A percentile compares a stretch with the other conserved stretches of the same genome.
Conservation (phyloP, 352 stramenopile genomes). For the Pythium monospermum region DNA sequence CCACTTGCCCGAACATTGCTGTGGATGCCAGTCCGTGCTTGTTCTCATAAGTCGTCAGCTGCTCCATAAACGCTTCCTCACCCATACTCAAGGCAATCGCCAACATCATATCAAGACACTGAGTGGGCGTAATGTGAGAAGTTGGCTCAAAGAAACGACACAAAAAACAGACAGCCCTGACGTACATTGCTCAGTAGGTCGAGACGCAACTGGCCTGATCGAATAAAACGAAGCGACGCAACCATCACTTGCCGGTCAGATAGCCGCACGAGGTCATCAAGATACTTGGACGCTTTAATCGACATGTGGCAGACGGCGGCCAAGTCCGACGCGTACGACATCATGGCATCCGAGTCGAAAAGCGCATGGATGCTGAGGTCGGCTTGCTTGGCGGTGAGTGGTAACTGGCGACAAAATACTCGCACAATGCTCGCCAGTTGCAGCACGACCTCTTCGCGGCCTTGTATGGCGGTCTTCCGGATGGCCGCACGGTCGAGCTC, state of each 20-base stretch:
- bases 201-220: neutral
- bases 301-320: constrained; percentile 1
- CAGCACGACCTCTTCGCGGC: constrained; percentile 6
- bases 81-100: neutral
- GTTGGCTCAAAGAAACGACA: neutral
- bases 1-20: constrained; percentile 1
- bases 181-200: constrained; percentile 14
- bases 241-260: constrained; percentile 1
- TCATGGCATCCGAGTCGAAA: constrained; percentile 10
- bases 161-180: neutral
- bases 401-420: neutral
- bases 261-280: neutral
- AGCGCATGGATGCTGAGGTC: constrained; percentile 5
- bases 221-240: constrained; percentile 3
- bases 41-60: constrained; percentile 1
- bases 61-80: constrained; percentile 2
- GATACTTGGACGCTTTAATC: neutral
- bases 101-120: constrained; percentile 15
- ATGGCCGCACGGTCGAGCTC: constrained; percentile 1
- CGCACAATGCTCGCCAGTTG: constrained; percentile 5
- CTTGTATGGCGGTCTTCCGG: neutral
- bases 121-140: no score
- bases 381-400: neutral
- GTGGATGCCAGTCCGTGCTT: neutral
- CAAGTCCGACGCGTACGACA: constrained; percentile 10